Percentiles rank a stretch among this genome's conserved stretches.
Conservation (phyloP, 2,329 filamentous ascomycete species). For the Hortaea werneckii region DNA sequence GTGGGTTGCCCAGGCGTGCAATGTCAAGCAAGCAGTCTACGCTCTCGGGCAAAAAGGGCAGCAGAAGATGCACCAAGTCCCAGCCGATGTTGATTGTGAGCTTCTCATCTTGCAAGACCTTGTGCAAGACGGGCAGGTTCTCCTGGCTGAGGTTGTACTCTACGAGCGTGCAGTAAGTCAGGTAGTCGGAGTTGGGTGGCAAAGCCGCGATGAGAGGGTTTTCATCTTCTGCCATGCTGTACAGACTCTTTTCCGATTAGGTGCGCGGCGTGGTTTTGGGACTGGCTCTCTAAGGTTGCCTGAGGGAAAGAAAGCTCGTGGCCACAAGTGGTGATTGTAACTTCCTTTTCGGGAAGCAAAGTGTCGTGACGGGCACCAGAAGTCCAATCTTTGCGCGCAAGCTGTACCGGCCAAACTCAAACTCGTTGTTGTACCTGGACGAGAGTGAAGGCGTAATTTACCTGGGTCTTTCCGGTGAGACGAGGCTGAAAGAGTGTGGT, state of each 20-base stretch:
- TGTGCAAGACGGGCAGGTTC: conserved; percentile 56
- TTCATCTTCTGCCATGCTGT: conserved; percentile 21
- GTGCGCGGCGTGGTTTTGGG: background rate
- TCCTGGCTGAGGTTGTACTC: conserved; percentile 61
- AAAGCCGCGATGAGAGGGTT: conserved; percentile 48
- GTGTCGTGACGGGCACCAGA: no score
- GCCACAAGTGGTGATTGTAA: no score
- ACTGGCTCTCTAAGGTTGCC: background rate
- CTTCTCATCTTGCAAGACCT: conserved; percentile 56
- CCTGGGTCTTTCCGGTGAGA: no score
- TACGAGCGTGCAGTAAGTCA: conserved; percentile 70
- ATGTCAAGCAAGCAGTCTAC: conserved; percentile 63
- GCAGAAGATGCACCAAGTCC: conserved; percentile 69
- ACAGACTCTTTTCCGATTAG: background rate
- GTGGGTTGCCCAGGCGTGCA: conserved; percentile 66
- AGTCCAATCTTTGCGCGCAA: no score
- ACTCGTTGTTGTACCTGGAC: no score
- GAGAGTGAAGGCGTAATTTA: no score
- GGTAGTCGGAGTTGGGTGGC: conserved; percentile 54
- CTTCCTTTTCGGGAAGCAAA: no score
- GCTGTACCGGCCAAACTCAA: no score
- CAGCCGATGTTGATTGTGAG: conserved; percentile 71
- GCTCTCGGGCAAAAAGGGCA: conserved; percentile 55
- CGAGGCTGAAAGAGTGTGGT: no score
- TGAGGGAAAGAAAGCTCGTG: no score